Conservation (phyloP, 371 early-diverging fungal species). For the Mucor piriformis region DNA sequence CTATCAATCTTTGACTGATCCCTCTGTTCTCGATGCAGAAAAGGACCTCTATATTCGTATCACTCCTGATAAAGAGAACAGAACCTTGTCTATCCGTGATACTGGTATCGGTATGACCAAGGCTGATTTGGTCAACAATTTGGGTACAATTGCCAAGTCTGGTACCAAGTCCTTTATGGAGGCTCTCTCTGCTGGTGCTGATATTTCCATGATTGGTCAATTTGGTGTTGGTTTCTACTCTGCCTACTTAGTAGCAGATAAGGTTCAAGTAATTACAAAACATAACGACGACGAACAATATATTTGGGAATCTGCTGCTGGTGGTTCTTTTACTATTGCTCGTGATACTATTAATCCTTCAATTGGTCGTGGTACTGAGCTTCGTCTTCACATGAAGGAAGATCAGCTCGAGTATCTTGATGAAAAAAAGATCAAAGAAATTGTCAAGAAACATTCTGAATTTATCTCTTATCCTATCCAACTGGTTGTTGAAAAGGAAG, state of each 20-base stretch:
- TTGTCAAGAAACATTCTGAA: conserved; percentile 82
- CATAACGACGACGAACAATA: conserved; percentile 72
- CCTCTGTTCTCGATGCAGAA: conserved; percentile 56
- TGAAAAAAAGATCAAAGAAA: conserved; percentile 54
- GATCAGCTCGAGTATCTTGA: conserved; percentile 68
- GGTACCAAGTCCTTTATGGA: conserved; percentile 64
- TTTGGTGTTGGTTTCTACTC: conserved; percentile 95
- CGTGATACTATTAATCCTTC: conserved; percentile 72
- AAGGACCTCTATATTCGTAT: conserved; percentile 68
- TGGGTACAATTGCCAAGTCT: conserved; percentile 89
- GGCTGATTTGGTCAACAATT: conserved; percentile 75
- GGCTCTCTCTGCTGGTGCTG: conserved; percentile 54
- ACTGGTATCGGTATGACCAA: conserved; percentile 93
- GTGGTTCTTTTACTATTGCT: conserved; percentile 72
- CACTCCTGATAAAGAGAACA: conserved; percentile 60
- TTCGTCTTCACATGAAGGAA: conserved; percentile 79
- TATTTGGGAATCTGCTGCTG: conserved; percentile 76
- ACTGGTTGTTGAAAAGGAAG: conserved; percentile 49
- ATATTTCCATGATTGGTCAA: conserved; percentile 83
- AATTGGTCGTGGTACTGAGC: conserved; percentile 72
- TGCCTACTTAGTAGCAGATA: conserved; percentile 81
- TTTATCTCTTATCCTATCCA: conserved; percentile 72
- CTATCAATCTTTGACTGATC: conserved; percentile 59
- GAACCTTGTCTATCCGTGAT: conserved; percentile 75
- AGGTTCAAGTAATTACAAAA: conserved; percentile 84